A percentile compares a stretch with the other conserved stretches of the same genome.
Evolutionary conservation across 805 yeast species (phyloP).

Genomic region (Nakazawaea wickerhamii): DNA sequence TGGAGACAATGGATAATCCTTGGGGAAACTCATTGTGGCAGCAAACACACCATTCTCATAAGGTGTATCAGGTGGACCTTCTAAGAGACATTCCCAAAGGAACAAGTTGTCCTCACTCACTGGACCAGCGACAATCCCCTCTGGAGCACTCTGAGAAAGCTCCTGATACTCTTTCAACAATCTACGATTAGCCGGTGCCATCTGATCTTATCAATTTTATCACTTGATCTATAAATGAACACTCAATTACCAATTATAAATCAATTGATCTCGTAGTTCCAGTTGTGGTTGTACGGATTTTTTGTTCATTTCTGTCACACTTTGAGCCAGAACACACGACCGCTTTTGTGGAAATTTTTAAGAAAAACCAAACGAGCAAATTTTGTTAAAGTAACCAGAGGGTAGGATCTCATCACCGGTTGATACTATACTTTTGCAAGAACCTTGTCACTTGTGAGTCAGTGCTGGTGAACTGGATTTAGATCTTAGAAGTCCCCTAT

Average conservation of each 20-base stretch:
- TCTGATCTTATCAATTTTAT: constrained; percentile 5
- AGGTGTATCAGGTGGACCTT: constrained; percentile 48
- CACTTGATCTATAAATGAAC: not conserved
- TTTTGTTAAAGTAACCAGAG: no score
- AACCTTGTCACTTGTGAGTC: no score
- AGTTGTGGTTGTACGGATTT: no score
- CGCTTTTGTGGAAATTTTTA: no score
- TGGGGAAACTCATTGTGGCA: constrained; percentile 92
- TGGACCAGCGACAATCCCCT: constrained; percentile 95
- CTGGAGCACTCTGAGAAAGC: constrained; percentile 80
- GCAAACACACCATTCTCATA: constrained; percentile 50
- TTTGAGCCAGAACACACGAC: no score
- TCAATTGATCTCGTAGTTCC: no score
- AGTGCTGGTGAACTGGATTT: no score
- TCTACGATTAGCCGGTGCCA: constrained; percentile 70
- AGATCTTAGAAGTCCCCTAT: not conserved
- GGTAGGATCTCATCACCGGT: no score
- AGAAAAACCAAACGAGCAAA: constrained; percentile 3
- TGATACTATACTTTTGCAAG: no score
- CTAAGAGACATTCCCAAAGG: constrained; percentile 46
- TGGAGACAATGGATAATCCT: constrained; percentile 86
- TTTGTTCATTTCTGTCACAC: no score
- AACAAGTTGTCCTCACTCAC: constrained; percentile 41
- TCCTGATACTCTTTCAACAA: constrained; percentile 87
- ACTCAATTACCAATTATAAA: no score